phyloP scores from a whole-genome alignment of 257 asterid species.

The Fraxinus americana region DNA sequence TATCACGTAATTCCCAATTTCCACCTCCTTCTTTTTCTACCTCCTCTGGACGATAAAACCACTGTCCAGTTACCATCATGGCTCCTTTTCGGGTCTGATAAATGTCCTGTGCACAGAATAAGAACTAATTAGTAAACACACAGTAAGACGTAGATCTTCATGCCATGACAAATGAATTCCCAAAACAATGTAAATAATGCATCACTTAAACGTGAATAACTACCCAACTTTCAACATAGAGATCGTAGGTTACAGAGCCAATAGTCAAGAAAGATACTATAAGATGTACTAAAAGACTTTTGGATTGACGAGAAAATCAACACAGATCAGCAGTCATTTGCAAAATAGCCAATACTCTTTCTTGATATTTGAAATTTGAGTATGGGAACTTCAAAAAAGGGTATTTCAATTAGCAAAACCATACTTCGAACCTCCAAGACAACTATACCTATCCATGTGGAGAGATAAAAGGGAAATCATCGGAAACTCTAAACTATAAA shows the following conservation, averaged over 20 bases:
- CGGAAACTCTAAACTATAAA: background rate
- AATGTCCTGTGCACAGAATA: slow-evolving; percentile 56
- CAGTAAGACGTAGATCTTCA: slow-evolving; percentile 10
- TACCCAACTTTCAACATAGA: background rate
- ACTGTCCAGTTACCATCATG: slow-evolving; percentile 62
- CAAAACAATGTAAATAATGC: background rate
- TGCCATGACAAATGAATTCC: slow-evolving; percentile 3
- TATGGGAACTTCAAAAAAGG: slow-evolving; percentile 5
- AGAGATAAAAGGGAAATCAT: background rate
- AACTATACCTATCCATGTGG: background rate
- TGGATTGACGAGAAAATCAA: background rate
- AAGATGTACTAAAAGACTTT: slow-evolving; percentile 2
- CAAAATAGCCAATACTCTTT: slow-evolving; percentile 9
- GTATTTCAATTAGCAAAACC: background rate
- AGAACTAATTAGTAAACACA: background rate
- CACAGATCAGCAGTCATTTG: slow-evolving; percentile 15
- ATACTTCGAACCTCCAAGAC: slow-evolving; percentile 4
- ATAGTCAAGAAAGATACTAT: background rate
- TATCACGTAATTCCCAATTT: slow-evolving; percentile 67
- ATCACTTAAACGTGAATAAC: background rate
- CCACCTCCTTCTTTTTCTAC: slow-evolving; percentile 72
- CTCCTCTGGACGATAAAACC: slow-evolving; percentile 96
- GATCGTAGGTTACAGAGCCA: slow-evolving; percentile 15
- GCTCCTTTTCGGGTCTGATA: slow-evolving; percentile 44
- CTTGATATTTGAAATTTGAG: background rate